These are phyloP conservation scores for Cercospora citrullina DNA, from an alignment of 2,329 filamentous ascomycete species.

Conservation along the genomic window DNA sequence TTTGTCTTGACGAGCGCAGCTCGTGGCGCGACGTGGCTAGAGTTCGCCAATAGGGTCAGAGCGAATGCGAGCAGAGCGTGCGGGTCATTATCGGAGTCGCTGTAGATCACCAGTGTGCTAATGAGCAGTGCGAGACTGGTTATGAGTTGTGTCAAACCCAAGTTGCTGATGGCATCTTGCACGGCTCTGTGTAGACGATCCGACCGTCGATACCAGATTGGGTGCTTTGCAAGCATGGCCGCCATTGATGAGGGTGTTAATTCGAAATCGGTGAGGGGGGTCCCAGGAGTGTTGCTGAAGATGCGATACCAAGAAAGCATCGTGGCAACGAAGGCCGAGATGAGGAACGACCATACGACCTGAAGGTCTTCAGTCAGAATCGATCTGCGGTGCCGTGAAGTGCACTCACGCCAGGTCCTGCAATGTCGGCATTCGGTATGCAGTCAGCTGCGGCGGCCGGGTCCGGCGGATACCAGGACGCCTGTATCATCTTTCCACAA, in stretches of 20 bases:
- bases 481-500: background rate
- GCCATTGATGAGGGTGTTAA: background rate
- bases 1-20: background rate
- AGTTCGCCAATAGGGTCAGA: background rate
- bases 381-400: background rate
- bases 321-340: background rate
- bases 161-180: background rate
- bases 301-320: background rate
- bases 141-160: background rate
- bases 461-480: background rate
- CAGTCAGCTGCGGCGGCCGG: background rate
- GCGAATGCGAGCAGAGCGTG: background rate
- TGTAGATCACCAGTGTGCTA: conserved; percentile 1
- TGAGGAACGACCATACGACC: conserved; percentile 2
- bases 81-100: background rate
- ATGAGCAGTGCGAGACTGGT: background rate
- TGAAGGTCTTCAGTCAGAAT: background rate
- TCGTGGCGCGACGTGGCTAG: background rate
- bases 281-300: background rate
- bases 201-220: background rate
- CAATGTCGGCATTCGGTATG: background rate
- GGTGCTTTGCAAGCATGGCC: background rate
- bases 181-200: background rate
- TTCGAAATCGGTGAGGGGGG: background rate
- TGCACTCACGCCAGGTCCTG: conserved; percentile 3